Conservation (phyloP, 176 grass and related monocot genomes). For the Luzula sylvatica region DNA sequence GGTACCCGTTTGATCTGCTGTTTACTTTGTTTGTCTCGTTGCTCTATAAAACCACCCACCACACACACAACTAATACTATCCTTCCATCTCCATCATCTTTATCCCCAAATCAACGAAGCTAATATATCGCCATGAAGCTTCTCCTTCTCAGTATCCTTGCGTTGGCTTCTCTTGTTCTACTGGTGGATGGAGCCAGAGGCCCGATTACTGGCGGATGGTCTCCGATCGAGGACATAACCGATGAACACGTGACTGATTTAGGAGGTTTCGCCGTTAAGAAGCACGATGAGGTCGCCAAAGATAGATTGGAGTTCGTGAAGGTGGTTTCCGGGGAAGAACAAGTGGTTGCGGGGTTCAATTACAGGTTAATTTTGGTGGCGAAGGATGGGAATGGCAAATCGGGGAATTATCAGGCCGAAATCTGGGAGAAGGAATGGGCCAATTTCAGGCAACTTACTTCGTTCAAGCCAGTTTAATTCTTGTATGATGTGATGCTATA, state of each 20-base stretch:
- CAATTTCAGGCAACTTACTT: constrained; percentile 12
- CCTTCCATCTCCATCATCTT: no score
- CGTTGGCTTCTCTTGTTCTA: background rate
- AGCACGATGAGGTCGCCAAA: constrained; percentile 20
- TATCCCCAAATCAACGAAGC: no score
- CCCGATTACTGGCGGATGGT: constrained; percentile 1
- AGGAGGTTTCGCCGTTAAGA: constrained; percentile 35
- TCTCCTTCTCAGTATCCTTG: background rate
- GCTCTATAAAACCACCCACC: no score
- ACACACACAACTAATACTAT: no score
- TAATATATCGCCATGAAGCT: no score
- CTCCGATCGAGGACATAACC: constrained; percentile 16
- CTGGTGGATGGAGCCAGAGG: background rate
- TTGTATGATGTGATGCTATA: no score
- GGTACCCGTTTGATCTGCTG: no score
- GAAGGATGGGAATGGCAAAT: background rate
- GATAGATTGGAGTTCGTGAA: constrained; percentile 18
- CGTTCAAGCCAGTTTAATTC: constrained; percentile 11
- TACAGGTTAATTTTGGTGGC: constrained; percentile 32
- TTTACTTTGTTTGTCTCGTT: no score
- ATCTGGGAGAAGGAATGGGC: constrained; percentile 27
- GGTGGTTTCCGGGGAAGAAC: constrained; percentile 24
- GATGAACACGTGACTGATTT: constrained; percentile 22
- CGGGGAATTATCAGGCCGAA: constrained; percentile 12
- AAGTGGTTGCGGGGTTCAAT: constrained; percentile 27